Evolutionary conservation across 805 yeast genomes (phyloP).

Genomic region (Yamadazyma laniorum): DNA sequence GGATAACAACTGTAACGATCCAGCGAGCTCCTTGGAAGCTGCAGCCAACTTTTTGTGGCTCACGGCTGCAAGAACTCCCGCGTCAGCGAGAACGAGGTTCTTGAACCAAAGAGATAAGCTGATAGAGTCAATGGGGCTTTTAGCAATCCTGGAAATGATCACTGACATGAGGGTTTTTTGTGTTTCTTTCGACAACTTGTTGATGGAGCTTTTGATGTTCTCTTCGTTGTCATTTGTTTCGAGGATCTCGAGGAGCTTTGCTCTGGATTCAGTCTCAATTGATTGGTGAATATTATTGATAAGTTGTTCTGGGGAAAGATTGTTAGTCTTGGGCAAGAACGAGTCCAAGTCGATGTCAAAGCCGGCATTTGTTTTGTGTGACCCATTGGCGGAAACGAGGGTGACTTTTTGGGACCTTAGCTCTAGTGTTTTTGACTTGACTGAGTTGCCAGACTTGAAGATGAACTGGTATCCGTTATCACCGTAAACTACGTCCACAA

Average conservation of each 20-base stretch:
- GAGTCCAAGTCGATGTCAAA: slow-evolving; percentile 13
- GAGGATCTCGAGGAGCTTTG: slow-evolving; percentile 25
- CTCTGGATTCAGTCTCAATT: slow-evolving; percentile 9
- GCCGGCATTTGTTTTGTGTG: not conserved
- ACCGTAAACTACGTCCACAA: slow-evolving; percentile 3
- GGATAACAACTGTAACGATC: slow-evolving; percentile 59
- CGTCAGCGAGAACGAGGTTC: slow-evolving; percentile 66
- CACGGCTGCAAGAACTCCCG: slow-evolving; percentile 32
- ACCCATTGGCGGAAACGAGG: not conserved
- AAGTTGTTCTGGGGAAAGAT: slow-evolving; percentile 4
- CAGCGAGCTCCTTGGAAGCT: slow-evolving; percentile 55
- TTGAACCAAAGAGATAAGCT: slow-evolving; percentile 65
- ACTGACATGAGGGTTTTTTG: slow-evolving; percentile 25
- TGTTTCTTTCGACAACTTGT: slow-evolving; percentile 36
- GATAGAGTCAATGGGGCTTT: slow-evolving; percentile 25
- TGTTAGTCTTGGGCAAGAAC: slow-evolving; percentile 16
- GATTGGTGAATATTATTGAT: slow-evolving; percentile 9
- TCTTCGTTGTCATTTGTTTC: slow-evolving; percentile 27
- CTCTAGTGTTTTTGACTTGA: slow-evolving; percentile 1
- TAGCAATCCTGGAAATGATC: slow-evolving; percentile 27
- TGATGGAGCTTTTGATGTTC: slow-evolving; percentile 29
- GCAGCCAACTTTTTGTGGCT: slow-evolving; percentile 28
- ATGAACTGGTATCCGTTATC: slow-evolving; percentile 3
- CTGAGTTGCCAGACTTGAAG: slow-evolving; percentile 7
- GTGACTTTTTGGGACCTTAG: slow-evolving; percentile 1